Evolutionary conservation across 106 monocot genomes (phyloP), one percentile per base, ranked within the genome.

Genomic region (Alisma plantagoaquatica): DNA sequence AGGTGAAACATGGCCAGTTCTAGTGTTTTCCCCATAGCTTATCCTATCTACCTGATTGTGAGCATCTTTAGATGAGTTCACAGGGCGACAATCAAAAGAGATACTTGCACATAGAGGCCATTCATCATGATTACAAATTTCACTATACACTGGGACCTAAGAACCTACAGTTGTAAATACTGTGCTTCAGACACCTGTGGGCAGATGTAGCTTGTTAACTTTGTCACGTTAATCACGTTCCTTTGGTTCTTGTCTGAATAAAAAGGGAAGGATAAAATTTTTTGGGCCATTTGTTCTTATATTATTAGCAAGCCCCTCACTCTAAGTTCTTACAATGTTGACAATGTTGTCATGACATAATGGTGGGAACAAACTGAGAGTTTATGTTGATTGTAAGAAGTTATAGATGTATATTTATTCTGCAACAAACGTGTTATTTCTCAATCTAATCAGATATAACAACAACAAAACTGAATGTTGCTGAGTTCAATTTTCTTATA

Each of bases 51-150:
- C 81, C 12, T 89, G 61, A 51, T 90, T 90, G 52, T 89, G 84
- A 2, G 96, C 73, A 76, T 98, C 96, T 49, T 98, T 82, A 0
- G 89, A 98, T 21, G 81, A 61, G 61, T 98, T 98, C 51, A 64
- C 71, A 15, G 96, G 96, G 10, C 89, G 75, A 33, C 89, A 98
- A 24, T 98, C 89, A 12, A 75, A 65, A 0, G 81, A 74, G 26
- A 98, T 73, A 46, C 67, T 89, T 23, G 96, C 59, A 49, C 89
- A 98, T 28, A 81, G 81, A 18, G 90, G 96, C 96, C 96, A 90
- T 46, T 98, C 90, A 43, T 98, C 90, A 1, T 68, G 57, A 63
- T 86, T 98, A 50, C 89, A 43, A 33, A 73, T 35, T 25, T 55
- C 74, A 41, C 89, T 79, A 63, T 98, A 98, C 15, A 89, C 96